phyloP scores from a whole-genome alignment of 139 green algal species.

The Micractinium conductrix region DNA sequence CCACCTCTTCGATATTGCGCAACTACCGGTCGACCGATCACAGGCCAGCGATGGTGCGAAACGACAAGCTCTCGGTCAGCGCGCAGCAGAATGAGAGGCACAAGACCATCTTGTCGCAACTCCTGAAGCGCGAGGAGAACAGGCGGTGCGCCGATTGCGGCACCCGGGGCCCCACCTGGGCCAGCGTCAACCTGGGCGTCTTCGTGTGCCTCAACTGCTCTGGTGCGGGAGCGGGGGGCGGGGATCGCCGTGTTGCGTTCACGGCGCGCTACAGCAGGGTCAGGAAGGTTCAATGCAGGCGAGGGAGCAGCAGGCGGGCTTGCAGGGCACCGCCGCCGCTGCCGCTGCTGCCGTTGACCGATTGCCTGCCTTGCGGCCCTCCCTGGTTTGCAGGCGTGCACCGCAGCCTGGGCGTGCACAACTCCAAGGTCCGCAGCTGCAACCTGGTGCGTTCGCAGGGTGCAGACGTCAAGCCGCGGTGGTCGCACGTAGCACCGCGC shows the following conservation, averaged over 20 bases:
- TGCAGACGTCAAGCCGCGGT: not conserved
- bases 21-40: not conserved
- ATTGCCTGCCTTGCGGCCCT: no score
- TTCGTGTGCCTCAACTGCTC: constrained; percentile 94
- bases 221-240: constrained; percentile 11
- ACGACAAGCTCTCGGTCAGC: constrained; percentile 74
- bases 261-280: no score
- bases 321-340: no score
- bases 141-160: constrained; percentile 83
- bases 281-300: no score
- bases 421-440: constrained; percentile 86
- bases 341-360: no score
- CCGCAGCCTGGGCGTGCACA: constrained; percentile 88
- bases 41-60: constrained; percentile 47
- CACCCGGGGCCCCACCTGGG: constrained; percentile 84
- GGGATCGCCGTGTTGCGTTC: no score
- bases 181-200: constrained; percentile 86
- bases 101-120: constrained; percentile 66
- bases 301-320: no score
- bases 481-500: not conserved
- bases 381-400: constrained; percentile 72
- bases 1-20: not conserved
- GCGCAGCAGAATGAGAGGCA: constrained; percentile 84
- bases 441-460: constrained; percentile 49
- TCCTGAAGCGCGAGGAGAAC: constrained; percentile 85